phyloP scores from a whole-genome alignment of 139 green algal genomes.

The Edaphochlamys debaryana region DNA sequence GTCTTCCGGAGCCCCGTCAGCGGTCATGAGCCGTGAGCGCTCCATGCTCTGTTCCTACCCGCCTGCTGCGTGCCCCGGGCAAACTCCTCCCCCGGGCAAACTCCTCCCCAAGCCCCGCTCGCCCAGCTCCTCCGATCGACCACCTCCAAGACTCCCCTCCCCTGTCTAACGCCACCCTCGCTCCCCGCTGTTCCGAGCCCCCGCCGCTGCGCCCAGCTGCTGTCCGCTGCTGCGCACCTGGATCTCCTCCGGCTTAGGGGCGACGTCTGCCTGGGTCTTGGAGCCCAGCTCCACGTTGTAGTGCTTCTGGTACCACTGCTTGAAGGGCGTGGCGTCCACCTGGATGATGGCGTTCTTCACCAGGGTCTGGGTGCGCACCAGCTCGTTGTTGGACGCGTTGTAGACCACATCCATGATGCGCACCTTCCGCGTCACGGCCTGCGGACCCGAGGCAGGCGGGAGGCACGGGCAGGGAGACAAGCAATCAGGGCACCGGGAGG shows the following conservation, averaged over 20 bases:
- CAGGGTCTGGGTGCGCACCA: conserved; percentile 98
- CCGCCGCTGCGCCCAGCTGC: no score
- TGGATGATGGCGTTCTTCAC: conserved; percentile 98
- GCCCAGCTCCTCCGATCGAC: no score
- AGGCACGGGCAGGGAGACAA: not conserved
- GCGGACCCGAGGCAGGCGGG: not conserved
- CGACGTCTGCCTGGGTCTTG: conserved; percentile 70
- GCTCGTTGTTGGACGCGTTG: conserved; percentile 99
- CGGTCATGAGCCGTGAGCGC: no score
- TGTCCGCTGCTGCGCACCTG: conserved; percentile 47
- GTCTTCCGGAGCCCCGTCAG: no score
- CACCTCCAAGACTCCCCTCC: no score
- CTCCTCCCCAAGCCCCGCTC: no score
- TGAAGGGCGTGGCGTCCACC: conserved; percentile 97
- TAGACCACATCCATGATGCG: conserved; percentile 97
- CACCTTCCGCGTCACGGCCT: conserved; percentile 92
- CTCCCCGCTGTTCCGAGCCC: no score
- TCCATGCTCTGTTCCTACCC: no score
- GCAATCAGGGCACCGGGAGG: no score
- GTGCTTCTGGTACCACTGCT: conserved; percentile 94
- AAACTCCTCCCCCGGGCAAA: no score
- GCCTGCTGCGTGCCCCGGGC: no score
- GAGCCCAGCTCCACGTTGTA: conserved; percentile 94
- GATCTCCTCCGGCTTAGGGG: conserved; percentile 55
- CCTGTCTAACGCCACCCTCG: no score